Evolutionary conservation across 208 protist genomes (phyloP).

Genomic region (Angomonas ambiguus): DNA sequence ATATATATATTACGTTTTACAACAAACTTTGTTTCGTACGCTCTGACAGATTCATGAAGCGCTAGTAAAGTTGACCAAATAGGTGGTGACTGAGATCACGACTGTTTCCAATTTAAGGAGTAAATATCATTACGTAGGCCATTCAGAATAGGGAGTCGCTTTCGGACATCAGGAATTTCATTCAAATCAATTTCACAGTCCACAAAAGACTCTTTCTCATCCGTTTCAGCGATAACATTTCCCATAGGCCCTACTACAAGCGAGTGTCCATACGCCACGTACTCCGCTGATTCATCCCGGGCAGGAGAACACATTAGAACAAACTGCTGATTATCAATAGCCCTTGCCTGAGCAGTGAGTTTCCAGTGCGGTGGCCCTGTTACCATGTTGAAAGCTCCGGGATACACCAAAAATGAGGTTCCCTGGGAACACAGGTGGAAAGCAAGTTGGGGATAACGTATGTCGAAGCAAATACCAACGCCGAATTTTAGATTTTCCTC

Average conservation of each 20-base stretch:
- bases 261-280: conserved; percentile 96
- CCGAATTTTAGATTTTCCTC: conserved; percentile 80
- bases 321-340: conserved; percentile 95
- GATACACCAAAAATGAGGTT: conserved; percentile 93
- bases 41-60: not conserved
- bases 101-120: conserved; percentile 49
- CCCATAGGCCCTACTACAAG: conserved; percentile 93
- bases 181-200: conserved; percentile 63
- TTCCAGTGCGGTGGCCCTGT: conserved; percentile 98
- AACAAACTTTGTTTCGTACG: no score
- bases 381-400: conserved; percentile 98
- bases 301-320: conserved; percentile 94
- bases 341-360: conserved; percentile 85
- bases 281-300: conserved; percentile 78
- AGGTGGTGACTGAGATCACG: not conserved
- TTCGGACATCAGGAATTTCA: conserved; percentile 34
- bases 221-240: conserved; percentile 51
- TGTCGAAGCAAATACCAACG: conserved; percentile 98
- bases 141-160: conserved; percentile 73
- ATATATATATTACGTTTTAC: no score
- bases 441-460: conserved; percentile 95
- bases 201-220: conserved; percentile 61
- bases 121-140: conserved; percentile 79
- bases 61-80: no score
- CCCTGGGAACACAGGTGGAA: conserved; percentile 61